Evolutionary conservation across 495 filamentous ascomycete genomes (phyloP), one percentile per base, ranked within the genome.

Genomic region (Corynascus novoguineensis): DNA sequence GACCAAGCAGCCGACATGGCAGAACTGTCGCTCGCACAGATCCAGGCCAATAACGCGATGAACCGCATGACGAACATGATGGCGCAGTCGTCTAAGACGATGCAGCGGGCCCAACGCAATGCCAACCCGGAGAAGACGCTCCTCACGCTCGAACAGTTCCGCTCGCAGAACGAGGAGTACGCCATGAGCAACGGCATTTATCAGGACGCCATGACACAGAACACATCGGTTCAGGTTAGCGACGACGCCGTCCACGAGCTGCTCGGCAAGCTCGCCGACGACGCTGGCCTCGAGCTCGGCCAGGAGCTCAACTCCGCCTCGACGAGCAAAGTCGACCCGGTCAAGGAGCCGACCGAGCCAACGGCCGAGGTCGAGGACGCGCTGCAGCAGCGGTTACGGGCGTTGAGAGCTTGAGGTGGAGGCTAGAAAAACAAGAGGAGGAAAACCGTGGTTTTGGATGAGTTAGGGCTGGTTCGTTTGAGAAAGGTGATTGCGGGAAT

Each of bases 211-310:
- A 90, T 89, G 45, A 81, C 83, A 9, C 81, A 81, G 41, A 83
- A 83, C 45, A 91, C 89, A 0, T 85, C 86, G 12, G 81, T 86
- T 25, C 85, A 82, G 52, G 88, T 88, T 38, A 87, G 87, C 56
- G 88, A 92, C 64, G 89, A 91, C 51, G 87, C 88, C 62, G 89
- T 92, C 11, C 88, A 92, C 70, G 80, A 87, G 57, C 68, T 92
- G 61, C 86, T 92, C 68, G 81, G 77, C 53, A 86, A 91, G 75
- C 83, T 89, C 8, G 88, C 88, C 51, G 88, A 92, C 71, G 88
- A 92, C 70, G 87, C 86, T 15, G 88, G 88, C 27, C 75, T 92
- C 49, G 85, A 91, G 72, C 73, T 92, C 53, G 74, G 81, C 53
- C 73, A 83, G 56, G 87, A 89, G 71, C 80, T 92, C 71, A 82